Evolutionary conservation across 1,284 basidiomycete species (phyloP), one percentile per base, ranked within the genome.

Genomic region (Leccinum subrobustum): DNA sequence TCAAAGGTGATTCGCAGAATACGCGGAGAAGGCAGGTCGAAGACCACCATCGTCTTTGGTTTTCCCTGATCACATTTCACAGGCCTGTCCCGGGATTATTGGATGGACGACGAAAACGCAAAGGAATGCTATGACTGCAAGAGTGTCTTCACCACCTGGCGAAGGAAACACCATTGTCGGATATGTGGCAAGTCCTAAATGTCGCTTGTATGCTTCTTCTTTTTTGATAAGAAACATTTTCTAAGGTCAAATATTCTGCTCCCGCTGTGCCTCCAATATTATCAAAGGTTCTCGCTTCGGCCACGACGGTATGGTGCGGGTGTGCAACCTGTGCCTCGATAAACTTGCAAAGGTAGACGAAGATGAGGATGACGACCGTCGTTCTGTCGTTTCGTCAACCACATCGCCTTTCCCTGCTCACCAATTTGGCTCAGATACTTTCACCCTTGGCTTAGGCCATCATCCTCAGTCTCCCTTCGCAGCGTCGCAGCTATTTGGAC

Each of bases 101-200:
- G 95, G 95, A 96, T 97, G 93, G 93, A 95, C 63, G 97, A 99
- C 71, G 93, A 96, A 70, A 91, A 92, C 60, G 94, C 92, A 69
- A 97, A 92, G 71, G 96, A 98, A 70, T 97, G 95, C 72, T 96
- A 93, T 72, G 93, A 96, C 73, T 97, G 95, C 78, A 93, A 88
- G 74, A 92, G 91, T 64, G 81, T 91, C 14, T 98, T 98, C 74
- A 93, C 93, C 1, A 86, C 94, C 3, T 96, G 94, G 91, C 81
- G 95, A 57, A 79, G 95, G 61, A 97, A 96, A 72, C 95, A 98
- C 71, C 95, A 98, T 73, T 97, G 95, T 78, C 85, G 93, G 20
- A 95, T 95, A 73, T 95, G 95, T 71, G 95, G 91, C 89, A 70
- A 59, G 85, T 74, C 27, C 39, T 16, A n/a, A 58, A 16, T 52